Evolutionary conservation across 805 yeast species (phyloP).

Genomic region (Hanseniaspora taiwanica): DNA sequence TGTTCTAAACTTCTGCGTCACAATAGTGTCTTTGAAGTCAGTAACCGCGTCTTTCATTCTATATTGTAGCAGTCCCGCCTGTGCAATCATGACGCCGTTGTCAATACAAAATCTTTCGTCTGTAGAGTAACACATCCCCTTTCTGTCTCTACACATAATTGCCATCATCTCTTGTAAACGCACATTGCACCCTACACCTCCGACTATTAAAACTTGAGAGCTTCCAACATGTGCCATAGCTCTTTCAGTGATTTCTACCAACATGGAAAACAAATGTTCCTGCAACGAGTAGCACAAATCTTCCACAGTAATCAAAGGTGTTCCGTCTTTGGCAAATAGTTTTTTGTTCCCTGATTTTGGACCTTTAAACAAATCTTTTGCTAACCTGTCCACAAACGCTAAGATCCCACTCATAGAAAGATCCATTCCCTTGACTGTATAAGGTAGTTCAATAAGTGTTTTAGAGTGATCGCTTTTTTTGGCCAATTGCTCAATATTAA

Average conservation of each 20-base stretch:
- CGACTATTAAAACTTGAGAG: slow-evolving; percentile 83
- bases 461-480: slow-evolving; percentile 39
- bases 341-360: slow-evolving; percentile 27
- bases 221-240: slow-evolving; percentile 97
- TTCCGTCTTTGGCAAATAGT: slow-evolving; percentile 26
- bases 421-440: slow-evolving; percentile 98
- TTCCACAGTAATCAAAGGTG: slow-evolving; percentile 44
- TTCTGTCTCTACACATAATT: slow-evolving; percentile 77
- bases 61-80: slow-evolving; percentile 81
- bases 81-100: slow-evolving; percentile 98
- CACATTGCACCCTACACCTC: slow-evolving; percentile 96
- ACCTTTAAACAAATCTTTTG: slow-evolving; percentile 47
- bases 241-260: slow-evolving; percentile 93
- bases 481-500: slow-evolving; percentile 91
- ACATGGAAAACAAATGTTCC: slow-evolving; percentile 87
- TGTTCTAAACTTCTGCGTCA: slow-evolving; percentile 88
- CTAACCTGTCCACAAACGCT: slow-evolving; percentile 71
- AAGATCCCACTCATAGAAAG: slow-evolving; percentile 90
- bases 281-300: slow-evolving; percentile 90
- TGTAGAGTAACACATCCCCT: slow-evolving; percentile 82
- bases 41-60: slow-evolving; percentile 60
- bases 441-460: slow-evolving; percentile 61
- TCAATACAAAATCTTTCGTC: slow-evolving; percentile 96
- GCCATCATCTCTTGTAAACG: slow-evolving; percentile 94
- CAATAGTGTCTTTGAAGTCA: slow-evolving; percentile 55